A percentile compares a stretch with the other conserved stretches of the same genome.
These are phyloP conservation scores for Miscanthus lutarioriparius DNA, from an alignment of 176 grass and related monocot genomes.

Conservation along the genomic window DNA sequence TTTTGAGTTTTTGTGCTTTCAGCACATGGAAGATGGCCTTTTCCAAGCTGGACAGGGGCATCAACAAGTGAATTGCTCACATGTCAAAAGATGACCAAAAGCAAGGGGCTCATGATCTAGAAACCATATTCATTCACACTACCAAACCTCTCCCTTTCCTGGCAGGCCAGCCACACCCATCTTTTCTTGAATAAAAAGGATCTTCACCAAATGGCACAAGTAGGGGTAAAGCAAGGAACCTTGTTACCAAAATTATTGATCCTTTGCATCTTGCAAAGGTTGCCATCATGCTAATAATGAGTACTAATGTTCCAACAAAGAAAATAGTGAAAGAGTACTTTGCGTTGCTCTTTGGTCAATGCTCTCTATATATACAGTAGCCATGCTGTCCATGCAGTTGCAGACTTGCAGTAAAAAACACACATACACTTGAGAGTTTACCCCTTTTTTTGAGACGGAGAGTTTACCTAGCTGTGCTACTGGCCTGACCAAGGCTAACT, in stretches of 20 bases:
- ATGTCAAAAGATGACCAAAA: constrained; percentile 37
- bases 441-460: not conserved
- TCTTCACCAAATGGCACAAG: constrained; percentile 37
- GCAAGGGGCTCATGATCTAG: constrained; percentile 7
- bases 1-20: constrained; percentile 7
- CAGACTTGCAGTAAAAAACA: not conserved
- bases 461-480: constrained; percentile 2
- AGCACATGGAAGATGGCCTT: constrained; percentile 38
- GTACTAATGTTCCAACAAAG: not conserved
- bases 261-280: constrained; percentile 32
- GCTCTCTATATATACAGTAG: constrained; percentile 7
- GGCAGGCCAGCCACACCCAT: constrained; percentile 31
- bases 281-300: constrained; percentile 27
- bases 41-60: constrained; percentile 36
- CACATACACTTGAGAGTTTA: not conserved
- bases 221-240: constrained; percentile 44
- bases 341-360: constrained; percentile 3
- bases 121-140: constrained; percentile 37
- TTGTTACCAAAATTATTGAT: constrained; percentile 23
- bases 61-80: constrained; percentile 14
- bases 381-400: not conserved
- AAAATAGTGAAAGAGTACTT: not conserved
- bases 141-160: constrained; percentile 37
- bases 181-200: constrained; percentile 31
- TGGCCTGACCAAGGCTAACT: not conserved